These are phyloP conservation scores for Guillardia theta DNA, from an alignment of 78 protist genomes.

Conservation along the genomic window DNA sequence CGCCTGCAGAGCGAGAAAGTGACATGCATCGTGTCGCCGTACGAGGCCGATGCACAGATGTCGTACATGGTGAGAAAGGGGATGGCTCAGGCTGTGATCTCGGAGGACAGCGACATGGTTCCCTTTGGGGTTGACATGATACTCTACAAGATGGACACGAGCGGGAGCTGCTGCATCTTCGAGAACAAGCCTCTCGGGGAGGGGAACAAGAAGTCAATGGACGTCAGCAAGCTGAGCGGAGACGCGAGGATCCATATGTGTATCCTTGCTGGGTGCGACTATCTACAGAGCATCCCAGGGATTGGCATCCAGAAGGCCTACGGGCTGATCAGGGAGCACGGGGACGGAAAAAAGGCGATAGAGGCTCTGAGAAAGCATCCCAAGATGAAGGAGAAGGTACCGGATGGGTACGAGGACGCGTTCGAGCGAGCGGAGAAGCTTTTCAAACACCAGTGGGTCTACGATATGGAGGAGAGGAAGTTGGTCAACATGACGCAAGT, in stretches of 20 bases:
- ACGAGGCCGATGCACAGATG: conserved; percentile 98
- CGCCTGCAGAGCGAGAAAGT: background rate
- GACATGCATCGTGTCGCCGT: conserved; percentile 88
- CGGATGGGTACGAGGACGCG: conserved; percentile 57
- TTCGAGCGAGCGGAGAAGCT: conserved; percentile 21
- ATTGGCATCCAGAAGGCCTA: conserved; percentile 88
- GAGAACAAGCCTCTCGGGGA: conserved; percentile 43
- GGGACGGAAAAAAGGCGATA: conserved; percentile 10
- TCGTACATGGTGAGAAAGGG: conserved; percentile 78
- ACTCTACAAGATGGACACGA: conserved; percentile 74
- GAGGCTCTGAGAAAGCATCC: background rate
- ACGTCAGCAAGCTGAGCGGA: background rate
- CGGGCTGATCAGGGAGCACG: conserved; percentile 49
- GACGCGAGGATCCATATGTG: conserved; percentile 46
- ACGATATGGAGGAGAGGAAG: background rate
- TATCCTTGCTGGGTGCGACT: conserved; percentile 95
- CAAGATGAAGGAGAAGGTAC: conserved; percentile 2
- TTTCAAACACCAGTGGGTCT: conserved; percentile 3
- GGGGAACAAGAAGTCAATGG: background rate
- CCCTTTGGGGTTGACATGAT: conserved; percentile 74
- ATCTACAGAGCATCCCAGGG: conserved; percentile 76
- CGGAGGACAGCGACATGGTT: conserved; percentile 94
- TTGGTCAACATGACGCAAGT: background rate
- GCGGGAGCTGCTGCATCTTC: conserved; percentile 61
- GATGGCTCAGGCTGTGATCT: conserved; percentile 75